These are phyloP conservation scores for Flaveria sonorensis DNA, from an alignment of 129 eudicot species.

Conservation along the genomic window DNA sequence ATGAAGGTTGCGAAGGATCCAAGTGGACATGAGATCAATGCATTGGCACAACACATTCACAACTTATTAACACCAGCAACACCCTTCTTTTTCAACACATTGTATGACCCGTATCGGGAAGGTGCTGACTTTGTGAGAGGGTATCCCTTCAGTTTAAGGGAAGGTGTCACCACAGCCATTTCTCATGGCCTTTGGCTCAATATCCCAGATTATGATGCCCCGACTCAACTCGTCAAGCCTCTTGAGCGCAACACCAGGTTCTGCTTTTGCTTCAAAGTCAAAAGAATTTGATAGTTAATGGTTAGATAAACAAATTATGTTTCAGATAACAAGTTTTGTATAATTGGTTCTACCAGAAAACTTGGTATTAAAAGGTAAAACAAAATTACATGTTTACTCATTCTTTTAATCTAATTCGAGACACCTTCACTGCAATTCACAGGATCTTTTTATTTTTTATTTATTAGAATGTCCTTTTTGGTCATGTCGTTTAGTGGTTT, in stretches of 20 bases:
- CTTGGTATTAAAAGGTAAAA: too few relatives aligned
- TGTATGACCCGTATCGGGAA: conserved; percentile 71
- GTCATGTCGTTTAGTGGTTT: too few relatives aligned
- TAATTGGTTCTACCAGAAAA: too few relatives aligned
- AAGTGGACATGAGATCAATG: conserved; percentile 66
- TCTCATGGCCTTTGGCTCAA: conserved; percentile 90
- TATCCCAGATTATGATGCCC: conserved; percentile 83
- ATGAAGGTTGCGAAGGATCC: conserved; percentile 77
- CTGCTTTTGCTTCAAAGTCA: neutral
- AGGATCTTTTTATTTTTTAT: neutral
- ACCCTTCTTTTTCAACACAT: conserved; percentile 77
- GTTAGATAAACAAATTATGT: neutral
- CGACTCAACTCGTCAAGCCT: conserved; percentile 80
- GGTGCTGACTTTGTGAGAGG: conserved; percentile 86
- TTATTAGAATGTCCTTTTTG: too few relatives aligned
- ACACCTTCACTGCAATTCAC: neutral
- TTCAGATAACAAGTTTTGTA: neutral
- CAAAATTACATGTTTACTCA: too few relatives aligned
- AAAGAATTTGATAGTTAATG: neutral
- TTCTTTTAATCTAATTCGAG: neutral
- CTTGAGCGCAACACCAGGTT: conserved; percentile 72
- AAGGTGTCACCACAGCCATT: conserved; percentile 71
- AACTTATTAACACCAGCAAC: conserved; percentile 66
- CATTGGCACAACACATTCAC: conserved; percentile 70
- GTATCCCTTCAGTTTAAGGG: conserved; percentile 73